Conservation (phyloP, 1,284 basidiomycete species). For the Tilletiopsis washingtonensis region DNA sequence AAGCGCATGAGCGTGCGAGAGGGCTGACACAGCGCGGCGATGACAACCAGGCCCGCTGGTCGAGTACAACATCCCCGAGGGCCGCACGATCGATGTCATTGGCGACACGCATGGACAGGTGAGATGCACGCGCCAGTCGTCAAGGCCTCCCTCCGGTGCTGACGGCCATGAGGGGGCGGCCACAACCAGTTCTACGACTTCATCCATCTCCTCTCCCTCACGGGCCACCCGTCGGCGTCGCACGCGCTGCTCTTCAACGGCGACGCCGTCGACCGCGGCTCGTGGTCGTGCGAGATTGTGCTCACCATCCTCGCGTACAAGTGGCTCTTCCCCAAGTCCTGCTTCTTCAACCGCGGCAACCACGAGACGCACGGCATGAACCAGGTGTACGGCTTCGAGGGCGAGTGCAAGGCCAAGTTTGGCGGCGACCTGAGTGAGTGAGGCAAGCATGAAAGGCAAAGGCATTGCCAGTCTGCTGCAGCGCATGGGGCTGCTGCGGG, state of each 20-base stretch:
- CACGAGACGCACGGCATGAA: slow-evolving; percentile 88
- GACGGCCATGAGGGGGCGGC: too few species aligned
- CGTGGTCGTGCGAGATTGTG: slow-evolving; percentile 95
- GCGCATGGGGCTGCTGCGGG: too few species aligned
- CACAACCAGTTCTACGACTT: slow-evolving; percentile 73
- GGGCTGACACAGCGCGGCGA: too few species aligned
- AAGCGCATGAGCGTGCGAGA: too few species aligned
- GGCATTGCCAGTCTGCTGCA: too few species aligned
- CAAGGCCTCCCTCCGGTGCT: too few species aligned
- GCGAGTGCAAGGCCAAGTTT: slow-evolving; percentile 67
- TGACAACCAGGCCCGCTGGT: slow-evolving; percentile 72
- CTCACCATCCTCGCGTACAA: slow-evolving; percentile 91
- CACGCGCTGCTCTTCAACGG: slow-evolving; percentile 46
- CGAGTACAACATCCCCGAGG: slow-evolving; percentile 67
- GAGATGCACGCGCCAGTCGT: too few species aligned
- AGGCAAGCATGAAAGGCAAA: too few species aligned
- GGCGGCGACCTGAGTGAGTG: slow-evolving; percentile 25
- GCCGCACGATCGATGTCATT: slow-evolving; percentile 53
- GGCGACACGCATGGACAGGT: slow-evolving; percentile 54
- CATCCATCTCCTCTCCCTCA: slow-evolving; percentile 75
- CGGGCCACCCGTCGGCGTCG: slow-evolving; percentile 53
- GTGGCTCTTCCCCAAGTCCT: slow-evolving; percentile 54
- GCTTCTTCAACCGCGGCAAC: slow-evolving; percentile 65
- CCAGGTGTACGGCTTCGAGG: slow-evolving; percentile 67
- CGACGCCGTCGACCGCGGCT: slow-evolving; percentile 75